phyloP scores from a whole-genome alignment of 2,329 filamentous ascomycete genomes.

The Elsinoe ampelina region DNA sequence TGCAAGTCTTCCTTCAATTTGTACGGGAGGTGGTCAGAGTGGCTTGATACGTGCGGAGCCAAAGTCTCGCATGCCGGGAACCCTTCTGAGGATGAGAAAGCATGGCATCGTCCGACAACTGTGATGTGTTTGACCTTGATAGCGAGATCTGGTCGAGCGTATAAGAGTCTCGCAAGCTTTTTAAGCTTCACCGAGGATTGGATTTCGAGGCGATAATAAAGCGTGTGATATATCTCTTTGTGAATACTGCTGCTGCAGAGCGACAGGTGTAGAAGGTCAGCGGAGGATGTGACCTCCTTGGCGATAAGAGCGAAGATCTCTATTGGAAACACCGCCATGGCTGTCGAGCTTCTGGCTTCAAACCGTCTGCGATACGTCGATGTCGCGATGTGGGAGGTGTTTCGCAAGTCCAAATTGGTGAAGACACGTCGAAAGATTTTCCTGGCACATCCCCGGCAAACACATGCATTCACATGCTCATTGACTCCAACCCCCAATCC shows the following conservation, averaged over 20 bases:
- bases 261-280: background rate
- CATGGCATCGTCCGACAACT: background rate
- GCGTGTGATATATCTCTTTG: background rate
- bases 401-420: background rate
- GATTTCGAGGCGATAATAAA: background rate
- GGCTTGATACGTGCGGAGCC: background rate
- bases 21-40: background rate
- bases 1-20: too few relatives aligned
- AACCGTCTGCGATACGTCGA: too few relatives aligned
- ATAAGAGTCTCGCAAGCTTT: background rate
- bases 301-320: background rate
- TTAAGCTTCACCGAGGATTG: background rate
- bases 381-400: background rate
- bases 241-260: background rate
- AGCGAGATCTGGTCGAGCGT: background rate
- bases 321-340: background rate
- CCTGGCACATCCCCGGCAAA: background rate
- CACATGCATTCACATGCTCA: conserved; percentile 3
- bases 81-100: background rate
- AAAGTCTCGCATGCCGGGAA: background rate
- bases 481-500: conserved; percentile 25
- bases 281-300: background rate
- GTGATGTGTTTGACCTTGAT: background rate
- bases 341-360: background rate
- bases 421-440: background rate